Evolutionary conservation across 257 asterid genomes (phyloP).

Genomic region (Petunia axillaris): DNA sequence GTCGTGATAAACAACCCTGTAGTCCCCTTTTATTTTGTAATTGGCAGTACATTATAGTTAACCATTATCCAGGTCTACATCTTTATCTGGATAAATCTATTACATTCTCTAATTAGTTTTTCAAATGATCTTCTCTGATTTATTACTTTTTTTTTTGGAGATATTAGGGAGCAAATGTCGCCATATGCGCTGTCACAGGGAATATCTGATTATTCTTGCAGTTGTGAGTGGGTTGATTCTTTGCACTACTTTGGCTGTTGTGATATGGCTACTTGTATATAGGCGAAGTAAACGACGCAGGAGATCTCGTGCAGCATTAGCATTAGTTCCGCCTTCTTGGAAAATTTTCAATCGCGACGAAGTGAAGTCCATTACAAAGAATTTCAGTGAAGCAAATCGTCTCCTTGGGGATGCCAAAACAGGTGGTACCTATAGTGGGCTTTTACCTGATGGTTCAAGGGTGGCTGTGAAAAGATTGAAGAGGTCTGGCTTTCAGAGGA

Average conservation of each 20-base stretch:
- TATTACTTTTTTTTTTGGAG: background rate
- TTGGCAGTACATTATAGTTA: background rate
- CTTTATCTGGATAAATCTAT: background rate
- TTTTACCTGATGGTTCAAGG: slow-evolving; percentile 85
- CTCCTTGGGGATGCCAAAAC: slow-evolving; percentile 95
- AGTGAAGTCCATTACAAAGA: slow-evolving; percentile 86
- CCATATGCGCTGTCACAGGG: slow-evolving; percentile 87
- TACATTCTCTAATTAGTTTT: background rate
- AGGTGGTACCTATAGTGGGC: slow-evolving; percentile 93
- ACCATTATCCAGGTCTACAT: background rate
- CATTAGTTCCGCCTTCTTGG: slow-evolving; percentile 94
- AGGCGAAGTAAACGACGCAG: slow-evolving; percentile 71
- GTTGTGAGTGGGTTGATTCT: slow-evolving; percentile 91
- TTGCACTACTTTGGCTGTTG: slow-evolving; percentile 76
- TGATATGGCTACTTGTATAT: slow-evolving; percentile 84
- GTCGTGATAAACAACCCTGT: background rate
- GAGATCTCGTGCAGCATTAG: slow-evolving; percentile 82
- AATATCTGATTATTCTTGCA: slow-evolving; percentile 81
- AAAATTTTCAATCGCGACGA: slow-evolving; percentile 85
- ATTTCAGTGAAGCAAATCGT: slow-evolving; percentile 94
- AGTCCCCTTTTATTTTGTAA: background rate
- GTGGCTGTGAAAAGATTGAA: slow-evolving; percentile 94
- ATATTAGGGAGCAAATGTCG: slow-evolving; percentile 70
- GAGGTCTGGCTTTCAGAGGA: slow-evolving; percentile 91
- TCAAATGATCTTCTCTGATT: background rate